A percentile compares a stretch with the other conserved stretches of the same genome.
These are phyloP conservation scores for Eutypa lata DNA, from an alignment of 2,329 filamentous ascomycete species.

Conservation along the genomic window DNA sequence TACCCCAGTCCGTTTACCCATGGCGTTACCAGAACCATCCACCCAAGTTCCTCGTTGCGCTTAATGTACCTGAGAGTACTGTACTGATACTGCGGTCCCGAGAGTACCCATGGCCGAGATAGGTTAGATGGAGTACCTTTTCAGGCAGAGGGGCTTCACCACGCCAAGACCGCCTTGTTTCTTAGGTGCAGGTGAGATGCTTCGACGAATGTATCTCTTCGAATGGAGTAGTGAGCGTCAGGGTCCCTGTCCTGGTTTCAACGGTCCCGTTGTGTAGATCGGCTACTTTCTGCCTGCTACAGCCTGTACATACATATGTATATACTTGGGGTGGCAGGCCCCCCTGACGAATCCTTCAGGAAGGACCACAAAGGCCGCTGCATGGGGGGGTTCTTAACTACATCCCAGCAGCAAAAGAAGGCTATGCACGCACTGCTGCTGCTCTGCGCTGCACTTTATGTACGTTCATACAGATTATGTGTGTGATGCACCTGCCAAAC, in stretches of 20 bases:
- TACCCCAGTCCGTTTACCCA: too few species aligned
- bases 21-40: too few species aligned
- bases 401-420: background rate
- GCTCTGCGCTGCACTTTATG: too few species aligned
- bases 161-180: background rate
- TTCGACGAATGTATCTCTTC: background rate
- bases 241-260: background rate
- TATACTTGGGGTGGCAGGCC: background rate
- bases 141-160: background rate
- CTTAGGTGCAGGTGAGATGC: background rate
- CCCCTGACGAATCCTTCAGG: background rate
- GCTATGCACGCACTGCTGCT: background rate
- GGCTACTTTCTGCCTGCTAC: background rate
- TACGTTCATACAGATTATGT: too few species aligned
- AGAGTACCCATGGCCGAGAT: background rate
- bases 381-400: background rate
- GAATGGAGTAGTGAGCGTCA: background rate
- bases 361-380: background rate
- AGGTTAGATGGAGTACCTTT: background rate
- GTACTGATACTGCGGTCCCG: background rate
- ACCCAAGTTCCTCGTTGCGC: too few species aligned
- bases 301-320: background rate
- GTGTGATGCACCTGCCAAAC: background rate
- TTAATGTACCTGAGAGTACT: too few species aligned
- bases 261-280: background rate